These are phyloP conservation scores for Fusarium hainanense DNA, from an alignment of 2,329 filamentous ascomycete species.

Conservation along the genomic window DNA sequence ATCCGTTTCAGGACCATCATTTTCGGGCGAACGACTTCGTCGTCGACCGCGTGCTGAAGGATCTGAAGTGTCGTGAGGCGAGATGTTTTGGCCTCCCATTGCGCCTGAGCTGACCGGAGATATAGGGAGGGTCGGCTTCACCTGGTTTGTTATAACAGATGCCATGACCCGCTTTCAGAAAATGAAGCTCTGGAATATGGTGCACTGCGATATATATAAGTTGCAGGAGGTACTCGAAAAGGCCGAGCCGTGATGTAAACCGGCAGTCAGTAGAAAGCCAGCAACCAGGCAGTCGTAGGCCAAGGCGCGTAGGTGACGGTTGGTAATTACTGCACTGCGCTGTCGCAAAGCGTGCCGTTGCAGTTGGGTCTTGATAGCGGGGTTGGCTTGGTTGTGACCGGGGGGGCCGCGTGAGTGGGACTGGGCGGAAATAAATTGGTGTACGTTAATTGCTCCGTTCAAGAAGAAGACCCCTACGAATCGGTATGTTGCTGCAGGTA, in stretches of 20 bases:
- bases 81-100: constrained; percentile 58
- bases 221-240: background rate
- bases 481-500: constrained; percentile 29
- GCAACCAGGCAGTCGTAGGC: constrained; percentile 27
- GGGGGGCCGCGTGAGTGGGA: constrained; percentile 38
- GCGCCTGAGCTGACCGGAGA: constrained; percentile 53
- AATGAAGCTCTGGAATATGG: background rate
- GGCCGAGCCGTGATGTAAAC: background rate
- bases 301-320: constrained; percentile 20
- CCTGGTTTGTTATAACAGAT: constrained; percentile 43
- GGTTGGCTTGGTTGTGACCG: constrained; percentile 41
- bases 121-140: constrained; percentile 52
- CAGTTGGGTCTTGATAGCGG: constrained; percentile 36
- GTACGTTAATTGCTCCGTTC: constrained; percentile 31
- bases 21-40: constrained; percentile 57
- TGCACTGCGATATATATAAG: background rate
- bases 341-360: constrained; percentile 23
- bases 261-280: constrained; percentile 11
- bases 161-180: constrained; percentile 42
- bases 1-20: constrained; percentile 56
- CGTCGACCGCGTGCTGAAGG: constrained; percentile 53
- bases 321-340: constrained; percentile 20
- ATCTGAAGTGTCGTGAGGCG: constrained; percentile 50
- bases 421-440: constrained; percentile 34
- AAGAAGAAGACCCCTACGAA: constrained; percentile 35